Percentiles rank a stretch among this genome's conserved stretches.
These are phyloP conservation scores for Grosmannia serpens DNA, from an alignment of 2,329 filamentous ascomycete genomes.

Conservation along the genomic window DNA sequence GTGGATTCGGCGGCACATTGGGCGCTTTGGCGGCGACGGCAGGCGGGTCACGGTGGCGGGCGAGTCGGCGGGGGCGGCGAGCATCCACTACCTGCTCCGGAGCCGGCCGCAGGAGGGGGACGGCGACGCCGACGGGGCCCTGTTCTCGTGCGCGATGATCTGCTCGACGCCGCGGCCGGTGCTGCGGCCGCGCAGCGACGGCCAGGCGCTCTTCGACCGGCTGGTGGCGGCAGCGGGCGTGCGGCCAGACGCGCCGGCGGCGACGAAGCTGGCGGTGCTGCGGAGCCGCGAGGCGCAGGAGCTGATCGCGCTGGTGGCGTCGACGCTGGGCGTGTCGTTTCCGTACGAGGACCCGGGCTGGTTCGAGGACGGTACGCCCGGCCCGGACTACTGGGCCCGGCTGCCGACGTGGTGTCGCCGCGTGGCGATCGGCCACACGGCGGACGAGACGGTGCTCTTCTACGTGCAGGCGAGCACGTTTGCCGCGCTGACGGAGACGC, in stretches of 20 bases:
- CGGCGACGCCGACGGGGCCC: slow-evolving; percentile 17
- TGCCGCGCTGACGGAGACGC: background rate
- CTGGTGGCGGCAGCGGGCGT: background rate
- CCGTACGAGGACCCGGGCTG: background rate
- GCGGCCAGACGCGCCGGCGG: background rate
- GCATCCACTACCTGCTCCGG: slow-evolving; percentile 30
- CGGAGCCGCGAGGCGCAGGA: background rate
- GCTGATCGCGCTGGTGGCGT: background rate
- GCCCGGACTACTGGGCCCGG: background rate
- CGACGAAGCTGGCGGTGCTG: slow-evolving; percentile 1
- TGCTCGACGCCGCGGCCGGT: slow-evolving; percentile 1
- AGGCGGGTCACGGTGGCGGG: slow-evolving; percentile 41
- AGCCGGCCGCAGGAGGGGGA: slow-evolving; percentile 14
- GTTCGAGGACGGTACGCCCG: background rate
- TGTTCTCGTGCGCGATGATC: slow-evolving; percentile 25
- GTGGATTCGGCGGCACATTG: slow-evolving; percentile 42
- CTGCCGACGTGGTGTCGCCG: slow-evolving; percentile 4
- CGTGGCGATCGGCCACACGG: background rate
- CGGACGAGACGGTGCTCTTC: slow-evolving; percentile 4
- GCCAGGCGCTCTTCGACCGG: slow-evolving; percentile 4
- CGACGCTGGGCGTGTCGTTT: background rate
- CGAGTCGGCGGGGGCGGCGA: slow-evolving; percentile 41
- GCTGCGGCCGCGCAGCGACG: background rate
- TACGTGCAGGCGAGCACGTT: background rate
- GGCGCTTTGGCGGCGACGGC: slow-evolving; percentile 40